Base-by-base conservation (phyloP, 2,329 filamentous ascomycete genomes). In the Exophiala sp. region DNA sequence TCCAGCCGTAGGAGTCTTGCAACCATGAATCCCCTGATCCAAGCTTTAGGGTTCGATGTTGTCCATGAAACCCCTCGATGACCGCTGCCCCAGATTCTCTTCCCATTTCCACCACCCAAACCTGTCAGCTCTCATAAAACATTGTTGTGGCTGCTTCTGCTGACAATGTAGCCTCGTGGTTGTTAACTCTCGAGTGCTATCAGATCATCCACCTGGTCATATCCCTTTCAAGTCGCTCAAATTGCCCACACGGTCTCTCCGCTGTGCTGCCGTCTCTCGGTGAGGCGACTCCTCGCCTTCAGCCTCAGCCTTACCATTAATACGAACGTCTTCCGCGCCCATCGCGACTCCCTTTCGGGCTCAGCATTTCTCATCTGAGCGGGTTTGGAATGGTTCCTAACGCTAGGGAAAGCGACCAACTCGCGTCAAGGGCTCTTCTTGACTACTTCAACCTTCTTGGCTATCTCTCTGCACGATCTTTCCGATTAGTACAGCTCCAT, bases 241-340 rank as follows among this genome's bases (percentile, higher is more conserved):
- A 16, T 35, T 35, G 22, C 37, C 19, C 30, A 24, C 29, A 41
- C 32, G 39, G 29, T 23, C 24, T 21, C 19, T 40, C 34, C 16
- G 44, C 34, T 37, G n/a, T 9, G 23, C 24, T 38, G 35, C 38
- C 19, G 43, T 46, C 37, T 23, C 27, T 9, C 41, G 8, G 44
- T 27, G n/a, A 38, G 13, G 54, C 43, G 49, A 45, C 14, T 34
- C 35, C 5, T 35, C 30, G 34, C n/a, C 45, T 39, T 46, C 22
- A 41, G 27, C 13, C 46, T 53, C 54, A 57, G 54, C 54, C 54
- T 54, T 54, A 43, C 27, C 30, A 40, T 57, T 49, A 54, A 57
- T 54, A 52, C 50, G 45, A 52, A 41, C 22, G 22, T 37, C 22
- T 37, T 43, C 37, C 47, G 24, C 7, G 22, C 35, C n/a, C 9